Evolutionary conservation across 179 eudicot species (phyloP), one percentile per base, ranked within the genome.

Genomic region (Drosera spatulata): DNA sequence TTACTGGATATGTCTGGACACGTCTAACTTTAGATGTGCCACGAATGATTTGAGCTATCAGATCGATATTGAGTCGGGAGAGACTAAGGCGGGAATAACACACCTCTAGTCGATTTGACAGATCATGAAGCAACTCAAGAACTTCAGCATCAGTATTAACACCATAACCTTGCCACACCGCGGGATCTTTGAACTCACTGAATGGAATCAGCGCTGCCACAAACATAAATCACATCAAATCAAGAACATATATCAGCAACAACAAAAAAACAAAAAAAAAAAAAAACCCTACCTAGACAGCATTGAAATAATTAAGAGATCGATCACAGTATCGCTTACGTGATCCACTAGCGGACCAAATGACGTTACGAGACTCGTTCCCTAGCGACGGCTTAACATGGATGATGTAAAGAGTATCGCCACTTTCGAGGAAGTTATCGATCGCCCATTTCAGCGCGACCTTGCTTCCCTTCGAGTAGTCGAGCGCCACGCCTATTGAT

Each of bases 391-490:
- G 71, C 41, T 52, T 66, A 41, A 72, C 79, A 37, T 75, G 75
- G 6, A 78, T 64, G 1, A 79, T 2, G 49, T 56, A 41, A 7
- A 75, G 69, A 4, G 73, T 69, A 40, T 79, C 83, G 0, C 65
- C 73, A 14, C 64, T 72, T 47, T n/a, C 52, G 2, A 79, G 49
- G 3, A 79, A 15, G 7, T 57, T 62, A 46, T 72, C 71, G 10
- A 22, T 22, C 33, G 33, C 82, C 82, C 82, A 79, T 52, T 75
- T 72, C 49, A 79, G 12, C 15, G 82, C 82, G 33, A 54, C 59
- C 58, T 75, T 75, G 66, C 82, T 75, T 69, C 80, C 79, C 40
- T 65, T 53, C 48, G 82, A 79, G 63, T 75, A 79, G 49, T 79
- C 82, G 64, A 78, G 54, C 33, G 77, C 75, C 22, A 75, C 61